These are phyloP conservation scores for Stachybotrys elegans DNA, from an alignment of 2,329 filamentous ascomycete species.

Conservation along the genomic window DNA sequence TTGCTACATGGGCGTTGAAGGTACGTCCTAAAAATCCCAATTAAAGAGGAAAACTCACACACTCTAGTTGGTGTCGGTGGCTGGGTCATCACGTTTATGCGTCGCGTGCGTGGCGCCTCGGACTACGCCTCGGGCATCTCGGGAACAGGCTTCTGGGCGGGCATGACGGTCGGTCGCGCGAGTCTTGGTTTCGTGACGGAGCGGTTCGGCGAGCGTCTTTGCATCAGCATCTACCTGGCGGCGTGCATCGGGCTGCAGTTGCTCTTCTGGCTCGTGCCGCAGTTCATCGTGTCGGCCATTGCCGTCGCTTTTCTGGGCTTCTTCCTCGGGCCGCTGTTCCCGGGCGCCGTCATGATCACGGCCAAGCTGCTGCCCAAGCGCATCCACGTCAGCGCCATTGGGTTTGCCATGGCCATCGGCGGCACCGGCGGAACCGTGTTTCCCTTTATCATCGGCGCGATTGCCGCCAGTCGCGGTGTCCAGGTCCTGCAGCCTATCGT, in stretches of 20 bases:
- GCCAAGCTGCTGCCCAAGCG: conserved; percentile 66
- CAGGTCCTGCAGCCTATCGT: conserved; percentile 46
- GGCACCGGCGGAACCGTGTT: conserved; percentile 61
- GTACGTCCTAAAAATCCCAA: conserved; percentile 12
- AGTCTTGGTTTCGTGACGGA: conserved; percentile 67
- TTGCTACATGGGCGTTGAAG: conserved; percentile 68
- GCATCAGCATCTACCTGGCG: conserved; percentile 55
- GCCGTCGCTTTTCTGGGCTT: conserved; percentile 66
- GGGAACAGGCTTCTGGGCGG: conserved; percentile 75
- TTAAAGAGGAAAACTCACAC: conserved; percentile 6
- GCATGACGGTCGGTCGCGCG: conserved; percentile 64
- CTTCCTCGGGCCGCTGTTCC: conserved; percentile 71
- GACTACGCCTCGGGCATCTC: conserved; percentile 67
- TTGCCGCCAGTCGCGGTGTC: conserved; percentile 47
- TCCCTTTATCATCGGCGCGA: conserved; percentile 57
- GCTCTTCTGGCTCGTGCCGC: conserved; percentile 50
- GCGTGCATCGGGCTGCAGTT: conserved; percentile 58
- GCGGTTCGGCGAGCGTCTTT: conserved; percentile 58
- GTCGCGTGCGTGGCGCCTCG: conserved; percentile 59
- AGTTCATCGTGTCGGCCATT: conserved; percentile 54
- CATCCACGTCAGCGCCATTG: conserved; percentile 67
- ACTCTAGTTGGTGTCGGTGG: conserved; percentile 58
- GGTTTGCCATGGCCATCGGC: conserved; percentile 69
- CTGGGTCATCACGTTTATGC: conserved; percentile 80
- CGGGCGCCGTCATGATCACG: conserved; percentile 63